Percentiles rank a stretch among this genome's conserved stretches.
Conservation (phyloP, 768 basidiomycete genomes). For the Mycena latifolia region DNA sequence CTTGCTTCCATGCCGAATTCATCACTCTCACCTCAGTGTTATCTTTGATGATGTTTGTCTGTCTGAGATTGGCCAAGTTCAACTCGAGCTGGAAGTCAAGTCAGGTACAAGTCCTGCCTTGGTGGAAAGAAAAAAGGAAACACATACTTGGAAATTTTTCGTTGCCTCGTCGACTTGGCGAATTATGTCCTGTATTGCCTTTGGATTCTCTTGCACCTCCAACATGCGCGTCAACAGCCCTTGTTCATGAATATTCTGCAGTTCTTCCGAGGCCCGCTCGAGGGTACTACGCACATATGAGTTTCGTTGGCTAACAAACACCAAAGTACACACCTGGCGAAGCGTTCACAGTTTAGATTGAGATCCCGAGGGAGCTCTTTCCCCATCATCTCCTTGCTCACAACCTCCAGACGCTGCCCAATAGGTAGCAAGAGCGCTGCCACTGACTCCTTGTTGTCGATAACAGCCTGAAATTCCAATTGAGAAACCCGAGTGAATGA, state of each 20-base stretch:
- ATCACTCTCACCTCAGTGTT: constrained; percentile 1
- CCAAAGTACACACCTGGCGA: background rate
- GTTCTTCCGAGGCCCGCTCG: background rate
- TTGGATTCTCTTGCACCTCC: background rate
- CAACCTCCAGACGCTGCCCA: too few relatives aligned
- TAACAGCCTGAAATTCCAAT: too few relatives aligned
- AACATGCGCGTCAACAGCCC: background rate
- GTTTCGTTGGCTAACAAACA: too few relatives aligned
- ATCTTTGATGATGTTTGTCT: too few relatives aligned
- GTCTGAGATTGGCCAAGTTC: too few relatives aligned
- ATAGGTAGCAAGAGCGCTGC: too few relatives aligned
- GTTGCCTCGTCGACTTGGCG: constrained; percentile 17
- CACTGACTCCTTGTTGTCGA: too few relatives aligned
- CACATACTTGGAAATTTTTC: constrained; percentile 16
- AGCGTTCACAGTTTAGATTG: background rate
- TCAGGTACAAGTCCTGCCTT: too few relatives aligned
- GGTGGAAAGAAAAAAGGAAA: too few relatives aligned
- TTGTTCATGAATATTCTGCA: background rate
- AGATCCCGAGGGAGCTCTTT: background rate
- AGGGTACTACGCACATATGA: background rate
- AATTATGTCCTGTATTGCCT: background rate
- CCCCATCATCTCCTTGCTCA: background rate
- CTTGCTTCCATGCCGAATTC: background rate
- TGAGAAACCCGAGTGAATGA: too few relatives aligned
- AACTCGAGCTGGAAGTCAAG: too few relatives aligned